Evolutionary conservation across 1,284 basidiomycete species (phyloP), one percentile per base, ranked within the genome.

Genomic region (Cryptococcus neoformans): DNA sequence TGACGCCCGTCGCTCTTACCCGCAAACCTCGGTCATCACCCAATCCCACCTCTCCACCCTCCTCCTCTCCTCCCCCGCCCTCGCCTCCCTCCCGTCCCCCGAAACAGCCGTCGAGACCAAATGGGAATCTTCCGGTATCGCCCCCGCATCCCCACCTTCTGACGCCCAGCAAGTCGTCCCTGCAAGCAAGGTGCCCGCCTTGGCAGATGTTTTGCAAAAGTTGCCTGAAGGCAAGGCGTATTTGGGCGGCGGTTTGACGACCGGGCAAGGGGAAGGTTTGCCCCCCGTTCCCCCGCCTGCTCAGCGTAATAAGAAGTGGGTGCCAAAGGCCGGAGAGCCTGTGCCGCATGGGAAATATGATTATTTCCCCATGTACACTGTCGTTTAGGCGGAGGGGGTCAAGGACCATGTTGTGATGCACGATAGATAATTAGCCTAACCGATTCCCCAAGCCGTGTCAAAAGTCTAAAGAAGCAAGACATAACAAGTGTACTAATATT

Each of bases 1-100:
- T 60, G 93, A 97, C 79, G 89, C 62, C 68, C 87, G 94, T 59
- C 86, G 93, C 58, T 86, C 86, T 55, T 96, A 93, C 78, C 92
- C 93, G 37, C 87, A 88, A 69, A 85, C 92, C 44, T 92, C 88
- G 10, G 86, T 89, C 36, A 83, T 91, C 64, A 91, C 87, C 16
- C 89, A 93, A 81, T 75, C 82, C 16, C 87, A 90, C 73, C 82
- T 93, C 42, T 88, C 92, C 6, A 81, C 84, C 28, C 80, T 97
- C 60, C 83, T 97, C 44, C 84, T 96, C 59, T 86, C 93, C 53
- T 87, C 89, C 52, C 88, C 90, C 11, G 81, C 82, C 87, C 50
- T 90, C 89, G 14, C 81, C 82, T 46, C 80, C 90, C 61, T 83
- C 90, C 62, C 86, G 86, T 58, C 87, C 86, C 41, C 82, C 82